Base-by-base conservation (phyloP, 1,284 basidiomycete species). In the Fomitiporia mediterranea region DNA sequence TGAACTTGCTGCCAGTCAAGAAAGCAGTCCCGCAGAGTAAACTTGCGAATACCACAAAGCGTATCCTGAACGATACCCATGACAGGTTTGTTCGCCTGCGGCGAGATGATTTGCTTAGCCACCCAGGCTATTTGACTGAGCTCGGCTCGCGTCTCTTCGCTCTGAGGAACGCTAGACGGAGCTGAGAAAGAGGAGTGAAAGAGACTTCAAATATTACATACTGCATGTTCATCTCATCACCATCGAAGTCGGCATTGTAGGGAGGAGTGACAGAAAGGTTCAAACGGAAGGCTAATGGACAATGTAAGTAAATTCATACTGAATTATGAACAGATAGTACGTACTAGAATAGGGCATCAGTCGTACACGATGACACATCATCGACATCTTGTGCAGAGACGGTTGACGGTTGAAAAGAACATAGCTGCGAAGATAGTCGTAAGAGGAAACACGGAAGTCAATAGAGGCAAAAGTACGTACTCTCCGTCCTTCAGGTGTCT, bases 151-250 rank as follows among this genome's bases (percentile, higher is more conserved):
- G 96, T 98, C 73, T 99, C 97, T 73, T 99, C 96, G 60, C 91
- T 95, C 71, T 99, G 97, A 7, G 97, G 97, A 35, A 99, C 90
- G 70, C 91, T 94, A 65, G 13, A 35, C 48, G 54, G 58, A 58
- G 60, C 42, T 28, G 57, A 60, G 37, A 32, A 53, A 48, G 37
- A 43, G 15, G 13, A 9, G 38, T 30, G 13, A 28, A 42, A 2
- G 53, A 30, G 2, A 55, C 23, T 35, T 58, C 21, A 15, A 8
- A 52, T 39, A 13, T 34, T 17, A 83, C 89, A 54, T 81, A 94
- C 91, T 97, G 95, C 89, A 99, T 92, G 75, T 99, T 99, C 97
- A 99, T 99, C 73, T 99, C 96, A 70, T 99, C 97, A 67, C 97
- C 97, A 69, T 99, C 97, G 75, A 99, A 99, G 75, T 98, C 94